These are phyloP conservation scores for Stropharia rugosoannulata DNA, from an alignment of 768 basidiomycete genomes.

Conservation along the genomic window DNA sequence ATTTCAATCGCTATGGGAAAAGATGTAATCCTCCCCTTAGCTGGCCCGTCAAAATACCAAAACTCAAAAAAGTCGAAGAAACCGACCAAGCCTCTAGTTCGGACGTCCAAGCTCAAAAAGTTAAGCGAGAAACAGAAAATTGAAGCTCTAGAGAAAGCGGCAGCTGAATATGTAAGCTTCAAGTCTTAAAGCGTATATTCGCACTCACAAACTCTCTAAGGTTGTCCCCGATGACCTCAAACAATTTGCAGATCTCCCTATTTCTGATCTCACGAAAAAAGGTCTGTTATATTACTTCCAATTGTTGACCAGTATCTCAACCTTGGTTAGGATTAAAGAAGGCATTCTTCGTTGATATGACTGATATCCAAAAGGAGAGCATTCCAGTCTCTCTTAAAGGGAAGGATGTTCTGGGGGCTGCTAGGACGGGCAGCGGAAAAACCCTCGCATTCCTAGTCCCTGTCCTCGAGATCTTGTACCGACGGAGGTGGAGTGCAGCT, in stretches of 20 bases:
- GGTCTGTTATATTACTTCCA: conserved; percentile 36
- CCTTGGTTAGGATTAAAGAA: conserved; percentile 71
- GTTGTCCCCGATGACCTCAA: conserved; percentile 48
- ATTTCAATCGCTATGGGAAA: background rate
- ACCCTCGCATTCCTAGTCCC: conserved; percentile 96
- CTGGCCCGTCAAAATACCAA: conserved; percentile 19
- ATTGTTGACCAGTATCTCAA: background rate
- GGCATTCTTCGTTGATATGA: conserved; percentile 83
- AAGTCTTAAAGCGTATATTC: background rate
- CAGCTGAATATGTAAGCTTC: conserved; percentile 46
- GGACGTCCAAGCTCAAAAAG: conserved; percentile 37
- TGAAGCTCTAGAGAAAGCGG: conserved; percentile 48
- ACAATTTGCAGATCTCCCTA: conserved; percentile 72
- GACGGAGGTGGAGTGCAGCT: conserved; percentile 89
- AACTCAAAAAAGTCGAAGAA: conserved; percentile 20
- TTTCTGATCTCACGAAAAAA: conserved; percentile 74
- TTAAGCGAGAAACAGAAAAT: conserved; percentile 47
- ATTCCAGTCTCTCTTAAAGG: conserved; percentile 91
- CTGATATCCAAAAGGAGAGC: conserved; percentile 88
- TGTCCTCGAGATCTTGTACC: conserved; percentile 84
- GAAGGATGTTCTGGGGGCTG: conserved; percentile 95
- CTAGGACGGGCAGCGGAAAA: conserved; percentile 94
- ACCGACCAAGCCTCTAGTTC: conserved; percentile 15
- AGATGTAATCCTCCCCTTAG: conserved; percentile 5
- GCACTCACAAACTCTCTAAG: conserved; percentile 30